A percentile compares a stretch with the other conserved stretches of the same genome.
These are phyloP conservation scores for Adansonia rubrostipa DNA, from an alignment of 441 rosid genomes.

Conservation along the genomic window DNA sequence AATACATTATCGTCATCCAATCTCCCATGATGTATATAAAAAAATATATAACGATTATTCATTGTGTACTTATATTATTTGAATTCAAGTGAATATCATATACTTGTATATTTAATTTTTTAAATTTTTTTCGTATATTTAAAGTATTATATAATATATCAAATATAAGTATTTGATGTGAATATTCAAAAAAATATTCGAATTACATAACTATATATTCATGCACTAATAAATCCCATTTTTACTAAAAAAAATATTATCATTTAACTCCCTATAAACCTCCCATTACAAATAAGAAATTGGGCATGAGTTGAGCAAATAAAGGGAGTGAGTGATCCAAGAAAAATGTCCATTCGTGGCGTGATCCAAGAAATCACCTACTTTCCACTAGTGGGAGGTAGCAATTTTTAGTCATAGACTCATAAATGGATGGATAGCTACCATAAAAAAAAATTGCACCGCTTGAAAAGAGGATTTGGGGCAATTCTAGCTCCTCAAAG, in stretches of 20 bases:
- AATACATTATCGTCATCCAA: not conserved
- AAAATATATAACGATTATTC: constrained; percentile 22
- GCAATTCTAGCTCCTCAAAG: constrained; percentile 7
- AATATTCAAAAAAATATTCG: too few relatives aligned
- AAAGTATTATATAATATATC: too few relatives aligned
- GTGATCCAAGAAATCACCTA: constrained; percentile 44
- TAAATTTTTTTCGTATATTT: too few relatives aligned
- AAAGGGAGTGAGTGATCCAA: constrained; percentile 36
- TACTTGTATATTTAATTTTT: too few relatives aligned
- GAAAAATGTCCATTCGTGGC: not conserved
- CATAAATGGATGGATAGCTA: constrained; percentile 14
- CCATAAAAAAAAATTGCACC: not conserved
- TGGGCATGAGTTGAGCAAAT: not conserved
- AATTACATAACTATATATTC: not conserved
- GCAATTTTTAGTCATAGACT: not conserved
- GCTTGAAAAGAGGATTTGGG: not conserved
- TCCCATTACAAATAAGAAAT: not conserved
- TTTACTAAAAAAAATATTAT: not conserved
- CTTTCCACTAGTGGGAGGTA: not conserved
- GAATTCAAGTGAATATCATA: too few relatives aligned
- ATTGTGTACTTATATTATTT: not conserved
- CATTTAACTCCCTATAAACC: constrained; percentile 23
- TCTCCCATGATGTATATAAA: not conserved
- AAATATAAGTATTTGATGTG: too few relatives aligned
- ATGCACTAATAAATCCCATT: not conserved